Conservation (phyloP, 2,329 filamentous ascomycete genomes). For the Graphilbum ipis-grandicollis region DNA sequence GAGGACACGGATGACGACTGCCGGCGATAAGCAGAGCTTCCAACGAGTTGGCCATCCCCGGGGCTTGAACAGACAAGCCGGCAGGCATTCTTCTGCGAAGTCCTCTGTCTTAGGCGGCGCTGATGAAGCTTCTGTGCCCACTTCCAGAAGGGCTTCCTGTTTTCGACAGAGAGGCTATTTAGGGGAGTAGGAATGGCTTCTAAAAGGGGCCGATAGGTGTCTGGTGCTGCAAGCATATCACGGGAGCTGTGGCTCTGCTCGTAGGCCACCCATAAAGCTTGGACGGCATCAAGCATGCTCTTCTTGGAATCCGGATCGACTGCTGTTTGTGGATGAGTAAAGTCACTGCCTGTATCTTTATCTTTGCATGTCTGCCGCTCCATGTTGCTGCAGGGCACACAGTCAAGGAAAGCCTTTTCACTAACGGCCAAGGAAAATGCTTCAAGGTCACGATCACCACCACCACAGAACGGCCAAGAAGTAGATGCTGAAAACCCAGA, state of each 20-base stretch:
- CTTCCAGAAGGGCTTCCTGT: conserved; percentile 41
- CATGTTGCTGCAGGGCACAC: too few species aligned
- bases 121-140: conserved; percentile 58
- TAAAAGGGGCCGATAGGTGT: not conserved
- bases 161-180: not conserved
- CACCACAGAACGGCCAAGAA: too few species aligned
- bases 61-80: not conserved
- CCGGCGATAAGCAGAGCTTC: conserved; percentile 19
- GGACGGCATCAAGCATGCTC: not conserved
- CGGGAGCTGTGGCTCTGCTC: not conserved
- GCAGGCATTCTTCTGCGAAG: not conserved
- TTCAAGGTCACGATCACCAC: too few species aligned
- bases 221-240: not conserved
- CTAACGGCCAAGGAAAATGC: too few species aligned
- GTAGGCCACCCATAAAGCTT: not conserved
- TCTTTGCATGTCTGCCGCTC: too few species aligned
- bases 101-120: conserved; percentile 28
- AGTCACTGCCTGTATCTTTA: too few species aligned
- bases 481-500: too few species aligned
- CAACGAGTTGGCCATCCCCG: not conserved
- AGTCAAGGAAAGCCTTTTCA: too few species aligned
- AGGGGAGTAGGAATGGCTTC: not conserved
- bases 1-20: conserved; percentile 58
- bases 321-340: too few species aligned
- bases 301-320: not conserved